Conservation (phyloP, 441 rosid genomes). For the Isatis lusitanica region DNA sequence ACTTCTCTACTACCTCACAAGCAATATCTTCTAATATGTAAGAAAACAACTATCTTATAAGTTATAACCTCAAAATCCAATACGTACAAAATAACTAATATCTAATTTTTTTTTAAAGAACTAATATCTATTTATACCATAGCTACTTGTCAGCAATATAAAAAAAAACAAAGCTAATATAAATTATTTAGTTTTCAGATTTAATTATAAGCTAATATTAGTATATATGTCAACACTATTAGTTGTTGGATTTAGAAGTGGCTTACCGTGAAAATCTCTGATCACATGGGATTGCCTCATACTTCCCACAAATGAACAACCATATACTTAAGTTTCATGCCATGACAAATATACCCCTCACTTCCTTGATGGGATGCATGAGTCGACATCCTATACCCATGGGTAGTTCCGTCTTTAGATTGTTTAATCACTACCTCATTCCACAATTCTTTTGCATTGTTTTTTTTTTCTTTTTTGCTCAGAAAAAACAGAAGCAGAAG, state of each 20-base stretch:
- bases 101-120: no score
- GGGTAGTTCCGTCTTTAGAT: slow-evolving; percentile 3
- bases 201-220: background rate
- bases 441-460: background rate
- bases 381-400: slow-evolving; percentile 15
- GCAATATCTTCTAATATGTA: background rate
- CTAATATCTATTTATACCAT: background rate
- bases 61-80: background rate
- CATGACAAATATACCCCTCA: slow-evolving; percentile 33
- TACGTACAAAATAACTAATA: background rate
- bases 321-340: slow-evolving; percentile 21
- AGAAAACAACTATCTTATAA: background rate
- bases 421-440: background rate
- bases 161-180: background rate
- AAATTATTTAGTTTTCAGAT: background rate
- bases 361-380: slow-evolving; percentile 29
- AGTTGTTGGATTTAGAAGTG: slow-evolving; percentile 22
- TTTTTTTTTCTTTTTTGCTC: background rate
- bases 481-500: background rate
- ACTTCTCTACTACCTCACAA: background rate
- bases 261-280: slow-evolving; percentile 22
- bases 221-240: no score
- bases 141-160: background rate
- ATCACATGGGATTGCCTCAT: slow-evolving; percentile 41
- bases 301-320: slow-evolving; percentile 38